phyloP scores from a whole-genome alignment of 345 rosid genomes.

The Lumnitzera littorea region DNA sequence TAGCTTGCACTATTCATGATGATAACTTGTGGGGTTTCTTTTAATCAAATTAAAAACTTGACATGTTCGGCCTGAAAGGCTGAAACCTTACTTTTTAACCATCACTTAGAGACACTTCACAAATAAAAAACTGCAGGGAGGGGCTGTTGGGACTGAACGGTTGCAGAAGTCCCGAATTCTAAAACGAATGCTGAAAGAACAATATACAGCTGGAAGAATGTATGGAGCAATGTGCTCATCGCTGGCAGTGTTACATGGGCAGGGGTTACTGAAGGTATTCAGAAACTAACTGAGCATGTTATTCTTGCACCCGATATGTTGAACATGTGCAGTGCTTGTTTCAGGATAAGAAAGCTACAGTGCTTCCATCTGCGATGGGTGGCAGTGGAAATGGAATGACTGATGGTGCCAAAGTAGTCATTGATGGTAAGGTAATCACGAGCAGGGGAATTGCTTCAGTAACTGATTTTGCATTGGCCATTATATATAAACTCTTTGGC shows the following conservation, averaged over 20 bases:
- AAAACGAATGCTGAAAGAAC: slow-evolving; percentile 77
- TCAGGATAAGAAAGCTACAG: slow-evolving; percentile 58
- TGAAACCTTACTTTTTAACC: too few species aligned
- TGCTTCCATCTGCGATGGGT: slow-evolving; percentile 39
- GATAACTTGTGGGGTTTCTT: too few species aligned
- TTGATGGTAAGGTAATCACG: slow-evolving; percentile 84
- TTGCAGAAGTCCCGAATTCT: slow-evolving; percentile 63
- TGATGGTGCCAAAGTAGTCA: slow-evolving; percentile 60
- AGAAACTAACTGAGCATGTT: slow-evolving; percentile 1
- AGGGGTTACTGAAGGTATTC: slow-evolving; percentile 68
- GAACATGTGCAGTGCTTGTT: slow-evolving; percentile 2
- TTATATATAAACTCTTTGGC: slow-evolving; percentile 76
- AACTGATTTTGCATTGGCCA: slow-evolving; percentile 59
- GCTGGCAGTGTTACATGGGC: slow-evolving; percentile 40
- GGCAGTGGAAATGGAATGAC: slow-evolving; percentile 19
- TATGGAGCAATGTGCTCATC: slow-evolving; percentile 77
- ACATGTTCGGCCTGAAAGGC: too few species aligned
- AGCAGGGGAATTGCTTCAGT: slow-evolving; percentile 61
- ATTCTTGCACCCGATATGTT: neutral
- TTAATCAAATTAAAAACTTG: too few species aligned
- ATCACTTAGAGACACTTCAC: neutral
- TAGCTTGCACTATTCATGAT: too few species aligned
- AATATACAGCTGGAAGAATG: slow-evolving; percentile 49
- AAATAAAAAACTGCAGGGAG: slow-evolving; percentile 46
- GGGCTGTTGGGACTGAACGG: slow-evolving; percentile 44